These are phyloP conservation scores for Trichoderma oligosporum DNA, from an alignment of 2,329 filamentous ascomycete genomes.

Conservation along the genomic window DNA sequence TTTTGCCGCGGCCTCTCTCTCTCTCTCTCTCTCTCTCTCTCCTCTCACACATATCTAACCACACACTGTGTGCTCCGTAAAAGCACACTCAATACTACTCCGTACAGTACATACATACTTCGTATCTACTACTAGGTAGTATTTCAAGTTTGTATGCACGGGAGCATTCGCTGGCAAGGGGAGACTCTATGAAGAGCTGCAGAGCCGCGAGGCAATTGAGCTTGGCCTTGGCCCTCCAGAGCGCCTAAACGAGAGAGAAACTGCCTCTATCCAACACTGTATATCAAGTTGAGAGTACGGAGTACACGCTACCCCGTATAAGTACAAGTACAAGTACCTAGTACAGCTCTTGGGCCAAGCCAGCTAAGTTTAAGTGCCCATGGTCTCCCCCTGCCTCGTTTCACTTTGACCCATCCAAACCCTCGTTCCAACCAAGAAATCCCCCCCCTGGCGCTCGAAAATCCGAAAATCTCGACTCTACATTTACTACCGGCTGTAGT, in stretches of 20 bases:
- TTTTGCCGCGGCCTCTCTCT: not conserved
- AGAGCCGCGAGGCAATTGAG: too few species aligned
- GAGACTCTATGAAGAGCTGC: too few species aligned
- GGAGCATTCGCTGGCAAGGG: too few species aligned
- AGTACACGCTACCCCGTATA: not conserved
- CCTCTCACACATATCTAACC: not conserved
- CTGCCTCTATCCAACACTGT: too few species aligned
- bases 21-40: not conserved
- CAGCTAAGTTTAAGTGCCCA: constrained; percentile 8
- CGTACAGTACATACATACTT: too few species aligned
- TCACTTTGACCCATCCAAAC: constrained; percentile 18
- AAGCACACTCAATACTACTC: too few species aligned
- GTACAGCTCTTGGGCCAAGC: too few species aligned
- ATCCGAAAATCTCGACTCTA: constrained; percentile 6
- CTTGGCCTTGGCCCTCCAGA: too few species aligned
- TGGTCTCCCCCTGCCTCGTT: constrained; percentile 18
- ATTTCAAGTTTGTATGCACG: too few species aligned
- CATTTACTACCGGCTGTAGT: not conserved
- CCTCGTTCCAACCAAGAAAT: constrained; percentile 17
- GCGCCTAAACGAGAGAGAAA: too few species aligned
- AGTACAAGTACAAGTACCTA: not conserved
- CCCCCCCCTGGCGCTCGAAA: constrained; percentile 11
- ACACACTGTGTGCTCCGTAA: not conserved
- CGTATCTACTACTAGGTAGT: too few species aligned
- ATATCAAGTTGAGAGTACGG: too few species aligned